Conservation (phyloP, 2,329 filamentous ascomycete genomes). For the Lachnellula arida region DNA sequence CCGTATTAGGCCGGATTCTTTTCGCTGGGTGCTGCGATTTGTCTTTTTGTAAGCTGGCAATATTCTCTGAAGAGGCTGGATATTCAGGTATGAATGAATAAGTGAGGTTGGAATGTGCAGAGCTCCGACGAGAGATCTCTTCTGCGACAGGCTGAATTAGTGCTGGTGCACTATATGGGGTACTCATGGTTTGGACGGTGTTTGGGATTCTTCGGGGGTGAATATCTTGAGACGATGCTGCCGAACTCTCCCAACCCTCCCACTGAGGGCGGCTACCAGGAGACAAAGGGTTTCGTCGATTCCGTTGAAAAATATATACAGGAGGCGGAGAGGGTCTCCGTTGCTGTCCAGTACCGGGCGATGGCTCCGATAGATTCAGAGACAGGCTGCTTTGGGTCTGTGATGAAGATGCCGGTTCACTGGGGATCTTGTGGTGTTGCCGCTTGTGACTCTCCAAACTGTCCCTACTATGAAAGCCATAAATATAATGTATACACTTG, state of each 20-base stretch:
- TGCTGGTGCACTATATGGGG: not conserved
- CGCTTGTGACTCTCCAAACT: not conserved
- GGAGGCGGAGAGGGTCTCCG: too few relatives aligned
- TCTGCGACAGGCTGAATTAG: not conserved
- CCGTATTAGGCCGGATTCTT: not conserved
- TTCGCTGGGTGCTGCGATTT: not conserved
- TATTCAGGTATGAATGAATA: conserved; percentile 1
- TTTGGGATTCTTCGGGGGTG: too few relatives aligned
- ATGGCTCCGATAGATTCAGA: too few relatives aligned
- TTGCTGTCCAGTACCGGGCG: too few relatives aligned
- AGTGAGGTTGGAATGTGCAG: not conserved
- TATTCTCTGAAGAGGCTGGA: not conserved
- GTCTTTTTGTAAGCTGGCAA: not conserved
- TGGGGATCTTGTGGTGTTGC: too few relatives aligned
- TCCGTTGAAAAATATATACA: too few relatives aligned
- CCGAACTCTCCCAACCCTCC: too few relatives aligned
- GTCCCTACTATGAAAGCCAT: not conserved
- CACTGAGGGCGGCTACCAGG: too few relatives aligned
- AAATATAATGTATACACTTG: not conserved
- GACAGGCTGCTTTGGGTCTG: too few relatives aligned
- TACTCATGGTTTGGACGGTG: not conserved
- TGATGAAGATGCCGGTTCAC: too few relatives aligned
- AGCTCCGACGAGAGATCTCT: not conserved
- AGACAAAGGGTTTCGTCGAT: too few relatives aligned
- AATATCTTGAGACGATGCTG: too few relatives aligned